Conservation (phyloP, 140 eudicot species). For the Erigeron philadelphicus region DNA sequence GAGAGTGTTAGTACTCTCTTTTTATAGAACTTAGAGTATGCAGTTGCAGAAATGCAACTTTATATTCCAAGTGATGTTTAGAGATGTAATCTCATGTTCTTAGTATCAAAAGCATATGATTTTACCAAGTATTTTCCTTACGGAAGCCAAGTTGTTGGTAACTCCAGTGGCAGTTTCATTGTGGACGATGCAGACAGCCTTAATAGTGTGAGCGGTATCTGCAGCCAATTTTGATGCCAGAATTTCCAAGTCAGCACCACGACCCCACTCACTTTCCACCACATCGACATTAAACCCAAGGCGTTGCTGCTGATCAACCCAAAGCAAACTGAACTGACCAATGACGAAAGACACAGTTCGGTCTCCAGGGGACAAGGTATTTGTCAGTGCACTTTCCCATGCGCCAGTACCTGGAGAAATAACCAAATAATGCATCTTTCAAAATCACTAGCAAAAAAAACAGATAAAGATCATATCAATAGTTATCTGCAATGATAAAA, state of each 20-base stretch:
- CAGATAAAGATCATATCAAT: not conserved
- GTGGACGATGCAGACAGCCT: slow-evolving; percentile 96
- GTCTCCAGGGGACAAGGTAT: slow-evolving; percentile 95
- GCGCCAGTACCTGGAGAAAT: slow-evolving; percentile 82
- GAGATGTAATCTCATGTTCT: slow-evolving; percentile 10
- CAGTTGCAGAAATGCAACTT: too few species aligned
- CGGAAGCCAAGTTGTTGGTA: slow-evolving; percentile 92
- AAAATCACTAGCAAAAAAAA: not conserved
- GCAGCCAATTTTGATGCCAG: slow-evolving; percentile 80
- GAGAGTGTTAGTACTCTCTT: too few species aligned
- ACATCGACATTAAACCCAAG: slow-evolving; percentile 85
- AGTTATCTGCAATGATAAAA: not conserved
- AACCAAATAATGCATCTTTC: slow-evolving; percentile 1
- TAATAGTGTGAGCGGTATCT: slow-evolving; percentile 73
- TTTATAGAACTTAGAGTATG: too few species aligned
- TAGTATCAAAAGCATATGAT: slow-evolving; percentile 17
- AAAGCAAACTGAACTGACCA: slow-evolving; percentile 95
- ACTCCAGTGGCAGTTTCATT: slow-evolving; percentile 99
- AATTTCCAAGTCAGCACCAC: slow-evolving; percentile 76
- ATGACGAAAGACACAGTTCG: slow-evolving; percentile 81
- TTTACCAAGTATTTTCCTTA: slow-evolving; percentile 85
- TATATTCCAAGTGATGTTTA: not conserved
- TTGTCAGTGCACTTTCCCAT: slow-evolving; percentile 98
- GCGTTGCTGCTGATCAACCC: slow-evolving; percentile 97
- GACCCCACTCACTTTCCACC: slow-evolving; percentile 94